These are phyloP conservation scores for Coniochaeta ligniaria DNA, from an alignment of 2,329 filamentous ascomycete genomes.

Conservation along the genomic window DNA sequence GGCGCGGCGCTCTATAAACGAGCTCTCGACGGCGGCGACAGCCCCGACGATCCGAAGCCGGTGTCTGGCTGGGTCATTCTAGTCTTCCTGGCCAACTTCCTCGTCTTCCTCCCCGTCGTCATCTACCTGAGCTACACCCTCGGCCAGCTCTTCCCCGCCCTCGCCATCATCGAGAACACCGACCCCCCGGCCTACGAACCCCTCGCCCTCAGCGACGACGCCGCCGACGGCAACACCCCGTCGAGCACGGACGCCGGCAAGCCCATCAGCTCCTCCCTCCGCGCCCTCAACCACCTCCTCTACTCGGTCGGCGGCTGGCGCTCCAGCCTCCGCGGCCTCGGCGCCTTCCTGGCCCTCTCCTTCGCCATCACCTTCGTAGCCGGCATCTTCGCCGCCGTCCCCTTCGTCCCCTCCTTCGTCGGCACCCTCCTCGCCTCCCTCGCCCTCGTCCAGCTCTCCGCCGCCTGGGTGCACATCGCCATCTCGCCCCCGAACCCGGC, in stretches of 20 bases:
- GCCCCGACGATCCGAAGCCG: conserved; percentile 13
- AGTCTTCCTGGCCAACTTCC: conserved; percentile 2
- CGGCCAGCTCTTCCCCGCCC: conserved; percentile 40
- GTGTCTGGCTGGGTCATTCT: conserved; percentile 17
- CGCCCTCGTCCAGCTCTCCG: conserved; percentile 58
- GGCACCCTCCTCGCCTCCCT: conserved; percentile 48
- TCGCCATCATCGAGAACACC: conserved; percentile 53
- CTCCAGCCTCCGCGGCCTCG: conserved; percentile 63
- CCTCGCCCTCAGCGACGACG: conserved; percentile 33
- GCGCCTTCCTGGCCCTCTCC: conserved; percentile 35
- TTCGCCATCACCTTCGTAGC: conserved; percentile 26
- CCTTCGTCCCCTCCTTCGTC: conserved; percentile 27
- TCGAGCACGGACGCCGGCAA: conserved; percentile 25
- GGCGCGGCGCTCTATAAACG: conserved; percentile 20
- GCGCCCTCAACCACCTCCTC: conserved; percentile 47
- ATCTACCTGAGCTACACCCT: conserved; percentile 45
- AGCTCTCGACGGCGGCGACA: conserved; percentile 20
- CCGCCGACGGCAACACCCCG: conserved; percentile 23
- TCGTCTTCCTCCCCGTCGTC: conserved; percentile 32
- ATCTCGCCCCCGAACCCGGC: conserved; percentile 62
- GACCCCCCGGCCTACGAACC: conserved; percentile 47
- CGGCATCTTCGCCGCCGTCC: conserved; percentile 33
- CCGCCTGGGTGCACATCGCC: conserved; percentile 81
- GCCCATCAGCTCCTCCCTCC: conserved; percentile 43
- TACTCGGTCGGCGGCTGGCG: conserved; percentile 54